Evolutionary conservation across 2,329 filamentous ascomycete genomes (phyloP), one percentile per base, ranked within the genome.

Genomic region (Ceratocystis colombiana): DNA sequence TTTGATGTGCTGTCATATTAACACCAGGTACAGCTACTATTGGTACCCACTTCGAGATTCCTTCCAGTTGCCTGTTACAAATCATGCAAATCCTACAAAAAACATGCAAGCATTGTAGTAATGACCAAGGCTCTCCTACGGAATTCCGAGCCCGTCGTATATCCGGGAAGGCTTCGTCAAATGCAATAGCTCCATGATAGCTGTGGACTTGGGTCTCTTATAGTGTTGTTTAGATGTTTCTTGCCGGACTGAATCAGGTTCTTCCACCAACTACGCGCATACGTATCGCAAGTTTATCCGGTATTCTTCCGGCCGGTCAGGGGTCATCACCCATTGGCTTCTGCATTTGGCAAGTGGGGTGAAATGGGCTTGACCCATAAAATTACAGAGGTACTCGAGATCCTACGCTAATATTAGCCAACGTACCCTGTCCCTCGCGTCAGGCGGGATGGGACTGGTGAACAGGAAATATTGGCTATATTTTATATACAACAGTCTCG

Each of bases 381-480:
- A 37, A 20, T 2, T 5, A 20, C 5, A 59, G 55, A 28, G 28
- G 55, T 20, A 28, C 28, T 59, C 25, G 55, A 59, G 48, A 59
- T 59, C 55, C 55, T 59, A 37, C 55, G 28, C 55, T 59, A 59
- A 8, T 37, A 37, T n/a, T 59, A 59, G 55, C 7, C 3, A 8
- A 8, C n/a, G 37, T 20, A 59, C 55, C 7, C 7, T 59, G 33
- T 30, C 25, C 53, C n/a, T 53, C 48, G 28, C 48, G 48, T 53
- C 20, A 28, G 25, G 15, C 48, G 8, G 3, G 8, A 12, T 10
- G 10, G 45, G 17, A 15, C 48, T 20, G 46, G 2, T 50, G 12
- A 10, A 20, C 8, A 50, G 17, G 17, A 48, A 48, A 2, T 53
- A 53, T 53, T 53, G 20, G 1, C 15, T 53, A 4, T 50, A 22